Evolutionary conservation across 2,329 filamentous ascomycete species (phyloP).

Genomic region (Sporothrix mexicana): DNA sequence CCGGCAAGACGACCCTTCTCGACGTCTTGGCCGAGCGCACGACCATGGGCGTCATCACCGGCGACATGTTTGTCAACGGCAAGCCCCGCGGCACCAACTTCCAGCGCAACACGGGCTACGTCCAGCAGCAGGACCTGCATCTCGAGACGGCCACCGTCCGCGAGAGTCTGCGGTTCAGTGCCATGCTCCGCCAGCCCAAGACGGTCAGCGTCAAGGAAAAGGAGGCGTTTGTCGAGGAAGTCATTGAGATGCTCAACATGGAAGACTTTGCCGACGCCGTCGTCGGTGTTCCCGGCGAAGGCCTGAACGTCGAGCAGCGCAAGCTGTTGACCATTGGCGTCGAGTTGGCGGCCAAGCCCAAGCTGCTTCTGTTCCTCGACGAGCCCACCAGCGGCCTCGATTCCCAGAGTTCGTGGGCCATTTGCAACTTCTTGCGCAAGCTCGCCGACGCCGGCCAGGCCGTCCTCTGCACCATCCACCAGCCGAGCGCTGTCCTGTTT

Average conservation of each 20-base stretch:
- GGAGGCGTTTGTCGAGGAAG: constrained; percentile 84
- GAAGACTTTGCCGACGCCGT: constrained; percentile 86
- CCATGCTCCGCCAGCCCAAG: constrained; percentile 81
- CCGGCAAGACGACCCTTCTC: constrained; percentile 91
- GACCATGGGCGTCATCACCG: constrained; percentile 86
- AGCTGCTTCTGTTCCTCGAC: constrained; percentile 65
- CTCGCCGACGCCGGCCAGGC: constrained; percentile 51
- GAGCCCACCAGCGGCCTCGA: constrained; percentile 68
- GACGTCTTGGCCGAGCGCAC: constrained; percentile 85
- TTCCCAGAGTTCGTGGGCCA: constrained; percentile 67
- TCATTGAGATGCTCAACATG: constrained; percentile 91
- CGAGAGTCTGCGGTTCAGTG: constrained; percentile 86
- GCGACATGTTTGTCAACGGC: constrained; percentile 75
- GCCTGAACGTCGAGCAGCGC: constrained; percentile 73
- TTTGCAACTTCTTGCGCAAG: constrained; percentile 66
- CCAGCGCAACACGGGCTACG: constrained; percentile 90
- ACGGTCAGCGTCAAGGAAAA: constrained; percentile 77
- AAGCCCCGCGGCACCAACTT: constrained; percentile 77
- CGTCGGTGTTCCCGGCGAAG: constrained; percentile 68
- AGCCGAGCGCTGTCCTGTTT: constrained; percentile 37
- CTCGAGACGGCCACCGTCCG: constrained; percentile 83
- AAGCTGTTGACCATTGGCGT: constrained; percentile 87
- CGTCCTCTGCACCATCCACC: constrained; percentile 43
- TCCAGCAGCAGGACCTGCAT: constrained; percentile 91
- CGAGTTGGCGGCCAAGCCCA: constrained; percentile 90